phyloP scores from a whole-genome alignment of 2,329 filamentous ascomycete species.

The Fusarium duplospermum region DNA sequence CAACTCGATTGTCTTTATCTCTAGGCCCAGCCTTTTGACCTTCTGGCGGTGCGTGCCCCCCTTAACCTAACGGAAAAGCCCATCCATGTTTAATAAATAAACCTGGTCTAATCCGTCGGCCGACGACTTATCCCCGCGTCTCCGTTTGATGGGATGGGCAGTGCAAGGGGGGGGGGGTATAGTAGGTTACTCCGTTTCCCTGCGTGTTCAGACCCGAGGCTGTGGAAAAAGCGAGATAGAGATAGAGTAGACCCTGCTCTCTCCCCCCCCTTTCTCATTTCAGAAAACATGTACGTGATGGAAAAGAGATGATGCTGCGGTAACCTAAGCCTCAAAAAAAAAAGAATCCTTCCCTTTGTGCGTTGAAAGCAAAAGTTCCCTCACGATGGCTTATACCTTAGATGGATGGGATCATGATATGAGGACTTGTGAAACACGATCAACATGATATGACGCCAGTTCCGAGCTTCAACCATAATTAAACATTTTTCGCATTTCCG shows the following conservation, averaged over 20 bases:
- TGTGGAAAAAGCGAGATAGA: not conserved
- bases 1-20: not conserved
- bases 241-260: not conserved
- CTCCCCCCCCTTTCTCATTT: not conserved
- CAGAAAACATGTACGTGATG: not conserved
- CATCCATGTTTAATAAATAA: not conserved
- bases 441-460: conserved; percentile 3
- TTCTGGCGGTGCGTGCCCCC: not conserved
- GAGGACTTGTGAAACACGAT: not conserved
- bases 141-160: not conserved
- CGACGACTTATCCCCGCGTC: not conserved
- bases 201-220: not conserved
- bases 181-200: not conserved
- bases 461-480: conserved; percentile 18
- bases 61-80: not conserved
- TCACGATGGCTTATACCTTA: not conserved
- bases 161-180: not conserved
- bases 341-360: not conserved
- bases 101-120: not conserved
- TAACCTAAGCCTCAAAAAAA: not conserved
- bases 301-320: not conserved
- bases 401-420: not conserved
- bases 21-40: not conserved
- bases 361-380: not conserved
- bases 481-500: conserved; percentile 37